Evolutionary conservation across 805 yeast species (phyloP), one percentile per base, ranked within the genome.

Genomic region (Blastobotrys americana): DNA sequence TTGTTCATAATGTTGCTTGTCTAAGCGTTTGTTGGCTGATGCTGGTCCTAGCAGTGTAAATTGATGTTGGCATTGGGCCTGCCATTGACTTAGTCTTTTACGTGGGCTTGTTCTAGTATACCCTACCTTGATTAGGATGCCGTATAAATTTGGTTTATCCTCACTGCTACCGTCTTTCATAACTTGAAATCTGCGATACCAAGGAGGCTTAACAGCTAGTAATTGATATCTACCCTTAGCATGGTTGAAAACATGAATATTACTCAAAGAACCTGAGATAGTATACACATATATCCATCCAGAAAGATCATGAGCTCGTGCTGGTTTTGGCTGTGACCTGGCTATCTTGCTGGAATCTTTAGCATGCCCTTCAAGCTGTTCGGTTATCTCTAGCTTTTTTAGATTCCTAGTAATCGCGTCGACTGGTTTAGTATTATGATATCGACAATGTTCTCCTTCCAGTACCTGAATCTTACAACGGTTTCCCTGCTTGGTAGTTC

Each of bases 101-200:
- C 27, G 39, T 3, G 65, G 65, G 1, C 50, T 47, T 22, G 48
- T 48, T 15, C 57, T 52, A 3, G 65, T 60, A 45, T 44, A 57
- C 3, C 65, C 65, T 3, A 60, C 59, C 41, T 60, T 60, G 38
- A 60, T 47, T 27, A 60, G 56, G 38, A 53, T 37, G 19, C 31
- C 36, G 20, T 9, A 22, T 22, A 8, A 23, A 33, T 20, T 20
- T 37, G 3, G 13, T 9, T n/a, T 19, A n/a, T n/a, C n/a, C n/a
- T n/a, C 4, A 10, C n/a, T 37, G 40, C 13, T 10, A 9, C 20
- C 8, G 36, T 34, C 13, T 6, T 34, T n/a, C 31, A 8, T 8
- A 25, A 8, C 13, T 8, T 25, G 31, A 25, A 25, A 25, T 13
- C 31, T 25, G 31, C n/a, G n/a, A n/a, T 25, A 25, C 31, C 31